Conservation (phyloP, 2,329 filamentous ascomycete species). For the Pestalotiopsis sp. region DNA sequence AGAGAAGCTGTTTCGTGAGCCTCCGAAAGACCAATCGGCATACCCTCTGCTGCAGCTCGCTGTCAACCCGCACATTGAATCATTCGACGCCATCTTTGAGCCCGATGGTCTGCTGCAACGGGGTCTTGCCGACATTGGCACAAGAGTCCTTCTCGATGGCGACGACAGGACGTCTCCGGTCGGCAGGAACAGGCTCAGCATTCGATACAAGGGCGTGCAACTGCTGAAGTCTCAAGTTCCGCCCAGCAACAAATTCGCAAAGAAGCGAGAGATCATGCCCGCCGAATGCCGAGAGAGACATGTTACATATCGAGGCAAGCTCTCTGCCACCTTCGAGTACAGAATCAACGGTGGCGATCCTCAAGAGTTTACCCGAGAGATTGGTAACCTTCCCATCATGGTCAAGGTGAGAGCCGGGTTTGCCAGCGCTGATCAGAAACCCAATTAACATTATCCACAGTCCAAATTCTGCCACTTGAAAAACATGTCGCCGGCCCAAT, state of each 20-base stretch:
- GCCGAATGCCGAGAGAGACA: conserved; percentile 95
- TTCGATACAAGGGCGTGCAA: conserved; percentile 80
- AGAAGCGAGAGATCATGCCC: conserved; percentile 83
- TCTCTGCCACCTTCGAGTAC: conserved; percentile 83
- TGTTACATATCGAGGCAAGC: conserved; percentile 84
- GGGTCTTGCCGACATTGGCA: conserved; percentile 85
- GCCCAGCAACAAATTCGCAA: conserved; percentile 80
- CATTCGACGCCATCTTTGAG: conserved; percentile 89
- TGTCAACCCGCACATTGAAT: conserved; percentile 91
- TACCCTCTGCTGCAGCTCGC: conserved; percentile 85
- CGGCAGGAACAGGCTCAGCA: conserved; percentile 72
- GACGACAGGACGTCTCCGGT: conserved; percentile 62
- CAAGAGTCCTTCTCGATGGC: conserved; percentile 84
- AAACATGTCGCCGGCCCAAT: conserved; percentile 76
- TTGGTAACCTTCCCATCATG: conserved; percentile 93
- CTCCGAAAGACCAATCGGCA: conserved; percentile 83
- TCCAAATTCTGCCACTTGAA: conserved; percentile 91
- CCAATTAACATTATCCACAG: conserved; percentile 43
- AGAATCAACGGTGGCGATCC: conserved; percentile 85
- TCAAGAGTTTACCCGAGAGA: conserved; percentile 78
- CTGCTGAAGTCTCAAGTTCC: conserved; percentile 83
- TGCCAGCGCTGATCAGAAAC: conserved; percentile 16
- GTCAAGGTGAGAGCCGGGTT: conserved; percentile 64
- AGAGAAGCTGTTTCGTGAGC: conserved; percentile 86
- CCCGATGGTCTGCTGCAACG: conserved; percentile 72